Base-by-base conservation (phyloP, 306 rosid genomes). In the Cyamopsis tetragonoloba region DNA sequence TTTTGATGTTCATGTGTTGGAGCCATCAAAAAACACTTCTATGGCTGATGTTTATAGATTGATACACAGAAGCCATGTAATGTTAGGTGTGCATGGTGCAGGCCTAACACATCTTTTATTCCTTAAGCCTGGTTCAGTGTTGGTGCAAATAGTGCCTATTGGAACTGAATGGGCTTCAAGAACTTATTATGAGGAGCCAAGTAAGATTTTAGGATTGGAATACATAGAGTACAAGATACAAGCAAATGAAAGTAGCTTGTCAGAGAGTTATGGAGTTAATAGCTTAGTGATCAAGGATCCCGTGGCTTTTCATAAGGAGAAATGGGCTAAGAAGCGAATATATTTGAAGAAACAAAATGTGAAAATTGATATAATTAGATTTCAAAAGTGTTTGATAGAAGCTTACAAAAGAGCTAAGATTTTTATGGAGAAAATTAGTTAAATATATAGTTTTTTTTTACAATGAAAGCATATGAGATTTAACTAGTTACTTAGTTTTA, bases 11-110 rank as follows among this genome's bases (percentile, higher is more conserved):
- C 24, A 43, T 15, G 59, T 81, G 5, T 61, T 77, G 3, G 76
- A 74, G 26, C 70, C 82, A 22, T 60, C 63, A 3, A 32, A 5
- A 4, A 8, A 63, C 0, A 26, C 32, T 2, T 30, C 62, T 4
- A 17, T 83, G 66, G 35, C 30, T 0, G 2, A 79, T 5, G 22
- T 51, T 7, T 80, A 41, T 32, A 48, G 31, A 28, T 0, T 76
- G 30, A 7, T 81, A 8, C 77, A 81, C 27, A 24, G 54, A 1
- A 78, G 83, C 35, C 68, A 86, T 56, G 86, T 35, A 2, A 4
- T 83, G 67, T 24, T 85, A 3, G 91, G 88, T 2, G 80, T 87
- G 1, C 95, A 85, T 32, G 88, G 95, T 1, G 83, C 82, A 0
- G 88, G 78, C 3, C 55, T 84, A 6, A 87, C 93, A 10, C 79